Conservation (phyloP, 2,329 filamentous ascomycete species). For the Trichoderma simmonsii region DNA sequence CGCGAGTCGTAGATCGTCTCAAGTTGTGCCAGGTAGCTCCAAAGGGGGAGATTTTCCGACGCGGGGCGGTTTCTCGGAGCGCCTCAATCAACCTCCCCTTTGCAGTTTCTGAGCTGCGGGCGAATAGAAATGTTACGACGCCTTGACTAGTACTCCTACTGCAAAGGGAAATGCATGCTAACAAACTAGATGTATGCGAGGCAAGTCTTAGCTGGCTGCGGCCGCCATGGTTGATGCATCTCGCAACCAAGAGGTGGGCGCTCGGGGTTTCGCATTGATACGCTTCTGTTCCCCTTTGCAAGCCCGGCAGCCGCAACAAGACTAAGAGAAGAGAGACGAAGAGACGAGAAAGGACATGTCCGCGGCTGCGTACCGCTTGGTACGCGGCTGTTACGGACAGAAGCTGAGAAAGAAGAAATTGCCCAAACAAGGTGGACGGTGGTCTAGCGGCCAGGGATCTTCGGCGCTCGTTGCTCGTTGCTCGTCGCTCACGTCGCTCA, state of each 20-base stretch:
- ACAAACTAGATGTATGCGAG: background rate
- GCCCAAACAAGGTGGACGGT: constrained; percentile 15
- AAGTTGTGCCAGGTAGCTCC: constrained; percentile 21
- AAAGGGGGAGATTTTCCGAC: constrained; percentile 6
- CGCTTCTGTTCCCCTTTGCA: background rate
- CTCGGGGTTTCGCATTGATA: background rate
- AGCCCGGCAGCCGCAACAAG: background rate
- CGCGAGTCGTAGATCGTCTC: constrained; percentile 31
- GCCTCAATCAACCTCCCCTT: constrained; percentile 5
- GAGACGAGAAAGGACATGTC: background rate
- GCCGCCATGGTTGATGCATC: background rate
- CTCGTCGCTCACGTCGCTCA: constrained; percentile 18
- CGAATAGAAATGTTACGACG: background rate
- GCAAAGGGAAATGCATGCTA: background rate
- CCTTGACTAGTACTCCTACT: background rate
- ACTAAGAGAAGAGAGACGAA: background rate
- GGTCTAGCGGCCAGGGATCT: constrained; percentile 17
- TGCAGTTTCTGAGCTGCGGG: background rate
- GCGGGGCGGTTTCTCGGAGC: constrained; percentile 12
- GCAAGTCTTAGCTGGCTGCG: background rate
- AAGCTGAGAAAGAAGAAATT: constrained; percentile 18
- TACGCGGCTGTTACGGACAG: background rate
- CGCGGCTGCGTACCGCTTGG: background rate
- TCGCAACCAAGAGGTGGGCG: background rate
- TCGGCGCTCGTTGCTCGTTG: constrained; percentile 15